Base-by-base conservation (phyloP, 805 yeast species). In the Candida dajiaensis region DNA sequence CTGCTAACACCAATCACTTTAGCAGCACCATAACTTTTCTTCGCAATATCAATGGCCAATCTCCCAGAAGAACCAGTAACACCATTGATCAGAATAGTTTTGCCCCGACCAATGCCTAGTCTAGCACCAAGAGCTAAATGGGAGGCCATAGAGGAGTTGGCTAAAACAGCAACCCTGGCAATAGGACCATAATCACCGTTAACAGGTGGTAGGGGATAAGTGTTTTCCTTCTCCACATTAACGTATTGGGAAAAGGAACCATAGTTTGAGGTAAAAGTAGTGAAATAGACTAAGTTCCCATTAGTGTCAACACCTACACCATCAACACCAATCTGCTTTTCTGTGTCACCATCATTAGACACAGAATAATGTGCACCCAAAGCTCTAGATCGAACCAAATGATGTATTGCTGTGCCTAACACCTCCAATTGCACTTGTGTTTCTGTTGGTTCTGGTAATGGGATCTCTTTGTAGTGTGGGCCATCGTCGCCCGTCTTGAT, bases 71-170 rank as follows among this genome's bases (percentile, higher is more conserved):
- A 22, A 3, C 52, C 52, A 22, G 52, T 49, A 21, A 44, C 45
- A 33, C 52, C 52, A 41, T 43, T 46, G 4, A 49, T 43, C 7
- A 39, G 19, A 6, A 49, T 43, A 11, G 44, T 43, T 2, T 9
- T 21, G 3, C 21, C 40, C 15, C 6, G 8, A 7, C 31, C 31
- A 11, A 28, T 28, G n/a, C 7, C 31, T 28, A 46, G 20, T 23
- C 46, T 43, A 5, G 44, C 25, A 9, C 43, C 50, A 9, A 49
- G 28, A 1, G 50, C 47, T 3, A 49, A 26, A 35, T 37, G 42
- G 0, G 52, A 46, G 23, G 52, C 46, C 50, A 49, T 49, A n/a
- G 44, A 40, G 2, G 48, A 41, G 31, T 49, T 49, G 3, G 50
- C 40, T 12, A 49, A 23, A 2, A 41, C 46, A 6, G 52, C 45